A percentile compares a stretch with the other conserved stretches of the same genome.
Conservation (phyloP, 148 eudicot species). For the Vaccinium vitisidaea region DNA sequence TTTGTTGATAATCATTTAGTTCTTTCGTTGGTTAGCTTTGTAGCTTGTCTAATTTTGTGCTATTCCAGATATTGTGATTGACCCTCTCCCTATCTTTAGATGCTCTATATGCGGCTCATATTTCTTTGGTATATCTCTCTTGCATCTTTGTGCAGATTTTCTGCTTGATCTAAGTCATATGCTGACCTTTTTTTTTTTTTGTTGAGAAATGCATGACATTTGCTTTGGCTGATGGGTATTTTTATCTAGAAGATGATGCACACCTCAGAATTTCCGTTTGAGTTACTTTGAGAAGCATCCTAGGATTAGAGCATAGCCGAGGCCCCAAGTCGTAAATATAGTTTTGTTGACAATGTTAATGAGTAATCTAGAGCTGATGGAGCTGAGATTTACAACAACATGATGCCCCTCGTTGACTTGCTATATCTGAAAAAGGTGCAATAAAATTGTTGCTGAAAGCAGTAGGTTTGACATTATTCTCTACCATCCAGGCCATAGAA, state of each 20-base stretch:
- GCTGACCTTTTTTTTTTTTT: neutral
- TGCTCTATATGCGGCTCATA: neutral
- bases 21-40: neutral
- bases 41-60: neutral
- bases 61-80: neutral
- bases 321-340: neutral
- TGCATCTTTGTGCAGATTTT: neutral
- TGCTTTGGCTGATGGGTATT: neutral
- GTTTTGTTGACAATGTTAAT: neutral
- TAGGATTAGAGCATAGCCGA: neutral
- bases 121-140: neutral
- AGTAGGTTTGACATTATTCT: slow-evolving; percentile 3
- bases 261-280: neutral
- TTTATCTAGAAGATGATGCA: neutral
- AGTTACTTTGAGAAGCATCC: neutral
- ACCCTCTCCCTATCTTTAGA: neutral
- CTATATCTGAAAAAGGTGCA: neutral
- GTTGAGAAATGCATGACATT: neutral
- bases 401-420: slow-evolving; percentile 1
- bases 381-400: neutral
- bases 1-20: neutral
- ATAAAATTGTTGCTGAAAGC: neutral
- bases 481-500: slow-evolving; percentile 66
- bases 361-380: neutral
- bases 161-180: neutral